Conservation (phyloP, 2,329 filamentous ascomycete species). For the Periconia macrospinosa region DNA sequence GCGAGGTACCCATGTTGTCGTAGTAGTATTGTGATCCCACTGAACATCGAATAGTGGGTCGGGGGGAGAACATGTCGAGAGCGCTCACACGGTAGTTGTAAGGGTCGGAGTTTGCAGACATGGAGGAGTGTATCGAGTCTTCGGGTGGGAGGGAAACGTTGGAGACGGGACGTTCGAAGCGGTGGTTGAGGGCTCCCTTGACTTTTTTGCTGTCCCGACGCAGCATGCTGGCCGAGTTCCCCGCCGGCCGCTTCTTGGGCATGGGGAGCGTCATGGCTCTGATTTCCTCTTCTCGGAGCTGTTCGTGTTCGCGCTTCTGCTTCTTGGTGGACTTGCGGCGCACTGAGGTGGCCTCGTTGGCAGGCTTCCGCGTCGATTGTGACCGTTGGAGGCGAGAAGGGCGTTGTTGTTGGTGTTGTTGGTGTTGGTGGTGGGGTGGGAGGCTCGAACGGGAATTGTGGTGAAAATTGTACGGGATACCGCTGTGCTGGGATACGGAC, state of each 20-base stretch:
- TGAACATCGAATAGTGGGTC: conserved; percentile 78
- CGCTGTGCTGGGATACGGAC: conserved; percentile 45
- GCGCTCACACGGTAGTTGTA: conserved; percentile 79
- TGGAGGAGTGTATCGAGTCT: conserved; percentile 74
- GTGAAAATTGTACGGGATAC: conserved; percentile 50
- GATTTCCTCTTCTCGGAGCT: conserved; percentile 82
- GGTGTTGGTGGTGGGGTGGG: conserved; percentile 44
- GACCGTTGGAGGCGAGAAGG: conserved; percentile 44
- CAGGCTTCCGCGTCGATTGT: conserved; percentile 59
- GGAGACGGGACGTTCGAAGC: conserved; percentile 65
- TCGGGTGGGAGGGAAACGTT: conserved; percentile 74
- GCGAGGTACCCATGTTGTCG: conserved; percentile 38
- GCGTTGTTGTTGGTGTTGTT: conserved; percentile 6
- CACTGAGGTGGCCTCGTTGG: conserved; percentile 58
- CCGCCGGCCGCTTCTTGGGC: conserved; percentile 64
- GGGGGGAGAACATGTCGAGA: conserved; percentile 79
- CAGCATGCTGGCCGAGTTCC: conserved; percentile 62
- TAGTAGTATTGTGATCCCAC: conserved; percentile 62
- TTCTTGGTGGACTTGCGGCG: conserved; percentile 74
- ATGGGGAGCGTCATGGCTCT: conserved; percentile 76
- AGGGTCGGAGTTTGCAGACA: conserved; percentile 74
- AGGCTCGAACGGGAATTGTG: conserved; percentile 41
- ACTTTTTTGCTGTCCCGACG: conserved; percentile 68
- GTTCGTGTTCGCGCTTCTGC: conserved; percentile 66
- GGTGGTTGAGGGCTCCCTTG: conserved; percentile 58